These are phyloP conservation scores for Colletotrichum sp. DNA, from an alignment of 2,329 filamentous ascomycete species.

Conservation along the genomic window DNA sequence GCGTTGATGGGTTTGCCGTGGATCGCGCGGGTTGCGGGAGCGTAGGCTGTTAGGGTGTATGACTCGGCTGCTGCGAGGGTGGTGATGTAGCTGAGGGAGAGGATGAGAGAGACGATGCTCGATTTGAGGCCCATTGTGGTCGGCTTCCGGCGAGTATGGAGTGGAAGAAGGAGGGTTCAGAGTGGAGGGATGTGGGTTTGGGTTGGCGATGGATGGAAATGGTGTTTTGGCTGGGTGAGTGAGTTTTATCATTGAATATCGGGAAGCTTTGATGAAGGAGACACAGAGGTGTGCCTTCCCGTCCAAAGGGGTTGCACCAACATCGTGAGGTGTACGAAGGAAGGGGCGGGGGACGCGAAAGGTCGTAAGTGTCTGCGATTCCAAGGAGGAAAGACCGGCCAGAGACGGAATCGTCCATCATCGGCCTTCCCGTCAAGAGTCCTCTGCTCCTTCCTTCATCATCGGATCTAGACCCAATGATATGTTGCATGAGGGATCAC, in stretches of 20 bases:
- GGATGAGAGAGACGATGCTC: accelerated
- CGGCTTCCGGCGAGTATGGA: background rate
- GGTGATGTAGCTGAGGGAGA: background rate
- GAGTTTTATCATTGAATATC: background rate
- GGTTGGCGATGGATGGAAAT: background rate
- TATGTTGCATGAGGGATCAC: background rate
- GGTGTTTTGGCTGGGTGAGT: background rate
- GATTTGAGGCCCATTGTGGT: background rate
- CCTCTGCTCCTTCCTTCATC: background rate
- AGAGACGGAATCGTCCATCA: background rate
- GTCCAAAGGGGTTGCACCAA: background rate
- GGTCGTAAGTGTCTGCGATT: no score
- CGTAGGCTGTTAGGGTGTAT: slow-evolving; percentile 30
- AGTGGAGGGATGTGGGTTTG: accelerated
- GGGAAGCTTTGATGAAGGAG: background rate
- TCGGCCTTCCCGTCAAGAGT: accelerated
- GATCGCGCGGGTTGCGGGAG: slow-evolving; percentile 24
- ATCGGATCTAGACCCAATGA: background rate
- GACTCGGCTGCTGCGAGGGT: slow-evolving; percentile 14
- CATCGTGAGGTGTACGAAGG: background rate
- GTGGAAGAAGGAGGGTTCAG: background rate
- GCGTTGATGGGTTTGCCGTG: slow-evolving; percentile 32
- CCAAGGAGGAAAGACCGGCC: background rate
- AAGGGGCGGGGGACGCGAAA: background rate
- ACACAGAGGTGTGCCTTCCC: background rate